Percentiles rank a stretch among this genome's conserved stretches.
Evolutionary conservation across 805 yeast genomes (phyloP).

Genomic region (Candida wancherniae): DNA sequence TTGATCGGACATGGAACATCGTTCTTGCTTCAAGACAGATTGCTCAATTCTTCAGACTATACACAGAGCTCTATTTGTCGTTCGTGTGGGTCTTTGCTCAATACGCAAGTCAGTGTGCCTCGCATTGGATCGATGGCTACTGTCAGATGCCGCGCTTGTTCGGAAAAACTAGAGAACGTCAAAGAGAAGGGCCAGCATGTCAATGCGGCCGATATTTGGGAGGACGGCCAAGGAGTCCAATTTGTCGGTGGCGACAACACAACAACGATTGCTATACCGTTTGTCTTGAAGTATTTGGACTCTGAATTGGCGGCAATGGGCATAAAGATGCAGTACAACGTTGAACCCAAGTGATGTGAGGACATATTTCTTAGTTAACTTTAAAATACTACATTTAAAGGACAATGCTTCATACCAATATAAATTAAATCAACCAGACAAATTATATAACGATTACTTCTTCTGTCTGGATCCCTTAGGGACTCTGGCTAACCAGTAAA

Average conservation of each 20-base stretch:
- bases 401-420: too few relatives aligned
- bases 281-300: conserved; percentile 90
- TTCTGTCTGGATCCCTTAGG: conserved; percentile 54
- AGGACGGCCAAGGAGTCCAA: conserved; percentile 91
- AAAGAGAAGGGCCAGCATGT: conserved; percentile 44
- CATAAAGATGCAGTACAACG: conserved; percentile 85
- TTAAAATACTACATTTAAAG: not conserved
- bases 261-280: conserved; percentile 95
- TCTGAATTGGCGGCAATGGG: conserved; percentile 98
- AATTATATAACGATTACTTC: conserved; percentile 17
- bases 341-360: conserved; percentile 45
- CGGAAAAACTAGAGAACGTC: conserved; percentile 60
- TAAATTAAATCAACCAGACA: too few relatives aligned
- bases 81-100: conserved; percentile 85
- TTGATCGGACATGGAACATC: conserved; percentile 98
- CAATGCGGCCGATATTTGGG: conserved; percentile 82
- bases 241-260: conserved; percentile 90
- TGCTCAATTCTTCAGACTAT: conserved; percentile 92
- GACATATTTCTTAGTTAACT: not conserved
- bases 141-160: conserved; percentile 87
- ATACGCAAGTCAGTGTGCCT: conserved; percentile 89
- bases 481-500: conserved; percentile 67
- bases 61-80: conserved; percentile 88
- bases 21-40: conserved; percentile 87
- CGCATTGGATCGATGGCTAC: conserved; percentile 77